Percentiles rank a stretch among this genome's conserved stretches.
These are phyloP conservation scores for Ascochyta clinopodiicola DNA, from an alignment of 2,329 filamentous ascomycete species.

Conservation along the genomic window DNA sequence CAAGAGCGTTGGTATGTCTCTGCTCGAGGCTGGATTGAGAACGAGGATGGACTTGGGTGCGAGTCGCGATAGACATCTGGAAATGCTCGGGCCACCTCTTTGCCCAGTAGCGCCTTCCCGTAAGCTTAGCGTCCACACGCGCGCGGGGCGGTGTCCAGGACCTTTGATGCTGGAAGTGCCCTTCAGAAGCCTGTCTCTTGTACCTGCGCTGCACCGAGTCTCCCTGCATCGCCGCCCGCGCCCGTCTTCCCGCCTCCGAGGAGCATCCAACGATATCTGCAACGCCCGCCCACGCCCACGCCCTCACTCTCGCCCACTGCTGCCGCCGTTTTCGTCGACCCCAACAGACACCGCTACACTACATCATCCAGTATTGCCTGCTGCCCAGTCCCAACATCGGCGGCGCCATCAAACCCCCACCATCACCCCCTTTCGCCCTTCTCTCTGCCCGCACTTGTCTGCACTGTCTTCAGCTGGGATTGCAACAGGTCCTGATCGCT, in stretches of 20 bases:
- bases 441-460: constrained; percentile 10
- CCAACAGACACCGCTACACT: constrained; percentile 34
- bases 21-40: too few relatives aligned
- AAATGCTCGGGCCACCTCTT: not conserved
- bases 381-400: constrained; percentile 38
- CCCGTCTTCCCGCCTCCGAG: constrained; percentile 28
- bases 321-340: constrained; percentile 28
- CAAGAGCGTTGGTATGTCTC: too few relatives aligned
- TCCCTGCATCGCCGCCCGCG: constrained; percentile 31
- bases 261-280: constrained; percentile 19
- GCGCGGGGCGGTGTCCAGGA: constrained; percentile 1
- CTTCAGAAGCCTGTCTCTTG: constrained; percentile 28
- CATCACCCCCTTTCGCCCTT: constrained; percentile 20
- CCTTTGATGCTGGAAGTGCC: constrained; percentile 23
- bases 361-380: constrained; percentile 38
- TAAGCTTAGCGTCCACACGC: constrained; percentile 5
- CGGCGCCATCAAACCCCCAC: constrained; percentile 32
- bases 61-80: too few relatives aligned
- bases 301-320: constrained; percentile 13
- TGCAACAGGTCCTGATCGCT: constrained; percentile 21
- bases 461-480: constrained; percentile 12
- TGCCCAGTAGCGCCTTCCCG: constrained; percentile 7
- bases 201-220: constrained; percentile 33
- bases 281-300: constrained; percentile 7
- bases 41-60: too few relatives aligned